Evolutionary conservation across 2,329 filamentous ascomycete species (phyloP).

Genomic region (Calycina herbarum): DNA sequence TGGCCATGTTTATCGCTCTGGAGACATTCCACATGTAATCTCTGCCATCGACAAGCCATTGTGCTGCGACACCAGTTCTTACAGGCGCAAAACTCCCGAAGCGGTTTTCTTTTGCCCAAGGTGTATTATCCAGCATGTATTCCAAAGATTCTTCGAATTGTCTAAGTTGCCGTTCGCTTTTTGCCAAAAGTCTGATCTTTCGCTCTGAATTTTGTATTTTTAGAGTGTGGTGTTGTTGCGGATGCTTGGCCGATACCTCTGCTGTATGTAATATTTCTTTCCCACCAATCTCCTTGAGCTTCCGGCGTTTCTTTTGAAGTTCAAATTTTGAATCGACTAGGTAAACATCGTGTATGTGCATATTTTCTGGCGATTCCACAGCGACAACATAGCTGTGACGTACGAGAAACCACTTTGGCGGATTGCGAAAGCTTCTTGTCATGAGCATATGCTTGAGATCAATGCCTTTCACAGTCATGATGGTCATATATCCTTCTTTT

Average conservation of each 20-base stretch:
- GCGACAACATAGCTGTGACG: constrained; percentile 96
- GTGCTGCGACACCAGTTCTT: constrained; percentile 80
- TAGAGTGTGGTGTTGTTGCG: constrained; percentile 78
- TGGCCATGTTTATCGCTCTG: constrained; percentile 92
- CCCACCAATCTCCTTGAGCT: constrained; percentile 52
- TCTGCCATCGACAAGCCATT: constrained; percentile 94
- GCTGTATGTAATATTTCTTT: constrained; percentile 57
- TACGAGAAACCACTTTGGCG: constrained; percentile 97
- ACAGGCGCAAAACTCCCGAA: constrained; percentile 95
- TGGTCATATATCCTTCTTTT: constrained; percentile 92
- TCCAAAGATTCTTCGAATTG: constrained; percentile 94
- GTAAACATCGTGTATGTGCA: constrained; percentile 98
- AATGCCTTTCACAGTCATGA: constrained; percentile 85
- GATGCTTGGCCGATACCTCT: constrained; percentile 40
- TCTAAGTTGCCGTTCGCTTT: constrained; percentile 82
- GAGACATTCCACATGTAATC: constrained; percentile 99
- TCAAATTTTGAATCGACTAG: constrained; percentile 89
- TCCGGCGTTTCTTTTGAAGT: constrained; percentile 71
- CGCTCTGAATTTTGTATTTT: constrained; percentile 90
- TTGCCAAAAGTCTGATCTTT: constrained; percentile 85
- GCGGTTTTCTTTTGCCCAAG: constrained; percentile 80
- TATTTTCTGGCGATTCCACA: constrained; percentile 97
- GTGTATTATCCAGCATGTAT: constrained; percentile 79
- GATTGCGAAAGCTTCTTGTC: constrained; percentile 77
- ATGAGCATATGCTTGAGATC: constrained; percentile 82